A percentile compares a stretch with the other conserved stretches of the same genome.
These are phyloP conservation scores for Pyrenula aspistea DNA, from an alignment of 495 filamentous ascomycete genomes.

Conservation along the genomic window DNA sequence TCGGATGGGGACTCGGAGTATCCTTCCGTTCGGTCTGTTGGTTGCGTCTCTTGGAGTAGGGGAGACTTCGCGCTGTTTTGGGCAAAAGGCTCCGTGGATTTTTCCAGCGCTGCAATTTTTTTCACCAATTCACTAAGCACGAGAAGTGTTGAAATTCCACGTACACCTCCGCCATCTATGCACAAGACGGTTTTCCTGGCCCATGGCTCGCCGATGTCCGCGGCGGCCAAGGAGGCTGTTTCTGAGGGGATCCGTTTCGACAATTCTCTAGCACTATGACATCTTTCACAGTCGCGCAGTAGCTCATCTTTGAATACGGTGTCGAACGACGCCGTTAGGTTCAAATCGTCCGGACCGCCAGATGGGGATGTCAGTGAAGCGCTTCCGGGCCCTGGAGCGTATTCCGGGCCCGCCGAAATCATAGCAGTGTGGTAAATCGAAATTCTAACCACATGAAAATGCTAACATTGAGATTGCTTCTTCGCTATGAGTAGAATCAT, in stretches of 20 bases:
- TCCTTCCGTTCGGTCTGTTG: background rate
- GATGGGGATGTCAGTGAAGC: background rate
- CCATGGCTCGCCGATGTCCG: constrained; percentile 4
- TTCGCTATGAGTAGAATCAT: background rate
- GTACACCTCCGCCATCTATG: constrained; percentile 6
- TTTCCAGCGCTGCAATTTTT: background rate
- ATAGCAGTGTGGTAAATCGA: background rate
- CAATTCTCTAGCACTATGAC: no score
- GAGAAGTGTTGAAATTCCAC: constrained; percentile 2
- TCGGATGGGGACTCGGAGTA: background rate
- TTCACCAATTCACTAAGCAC: constrained; percentile 4
- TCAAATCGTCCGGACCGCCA: background rate
- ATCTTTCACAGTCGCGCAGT: no score
- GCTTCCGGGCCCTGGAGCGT: background rate
- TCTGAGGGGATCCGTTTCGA: background rate
- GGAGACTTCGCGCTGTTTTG: background rate
- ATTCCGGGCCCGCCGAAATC: background rate
- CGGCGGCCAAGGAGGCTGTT: background rate
- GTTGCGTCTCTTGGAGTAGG: background rate
- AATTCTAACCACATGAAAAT: background rate
- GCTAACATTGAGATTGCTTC: background rate
- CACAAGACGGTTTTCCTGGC: constrained; percentile 3
- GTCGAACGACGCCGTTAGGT: background rate
- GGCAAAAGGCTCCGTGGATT: background rate
- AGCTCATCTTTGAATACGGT: background rate